Evolutionary conservation across 495 filamentous ascomycete species (phyloP), one percentile per base, ranked within the genome.

Genomic region (Penicillium flavigenum): DNA sequence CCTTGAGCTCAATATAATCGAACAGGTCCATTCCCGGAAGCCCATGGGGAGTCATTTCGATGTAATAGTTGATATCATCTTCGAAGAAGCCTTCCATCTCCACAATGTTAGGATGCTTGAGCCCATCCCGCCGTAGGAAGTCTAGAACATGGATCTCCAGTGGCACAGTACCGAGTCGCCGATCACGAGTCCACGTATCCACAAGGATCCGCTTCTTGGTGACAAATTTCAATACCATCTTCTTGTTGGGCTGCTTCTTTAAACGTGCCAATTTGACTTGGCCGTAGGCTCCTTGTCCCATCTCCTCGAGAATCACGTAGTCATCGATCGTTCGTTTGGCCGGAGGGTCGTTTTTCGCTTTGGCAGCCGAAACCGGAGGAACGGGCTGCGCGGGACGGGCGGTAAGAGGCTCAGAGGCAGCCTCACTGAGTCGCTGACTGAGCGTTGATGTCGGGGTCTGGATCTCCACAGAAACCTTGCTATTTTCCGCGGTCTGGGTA

Each of bases 31-130:
- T 98, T 16, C 95, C 95, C 3, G 95, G 94, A 8, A 97, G 80
- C 7, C 94, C 94, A 62, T 98, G 94, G 12, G 94, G 94, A 6
- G 89, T 79, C 94, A 98, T 98, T 67, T 98, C 95, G 63, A 99
- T 99, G 66, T 99, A 98, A 69, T 99, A 99, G 64, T 99, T 98
- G 67, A 91, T 78, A 57, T 96, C 90, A 54, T 99, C 95, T 69
- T 99, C 94, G 68, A 99, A 99, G 74, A 98, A 99, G 57, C 95
- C 92, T 36, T 88, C 85, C 95, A 99, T 98, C 75, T 98, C 94
- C 27, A 99, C 91, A 57, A 99, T 96, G 64, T 98, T 98, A 24
- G 91, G 89, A 66, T 99, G 94, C 63, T 84, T 87, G 39, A 92
- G 78, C 26, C 89, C 92, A 60, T 96, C 91, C 5, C 89, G 81